phyloP scores from a whole-genome alignment of 2,329 filamentous ascomycete species.

The Zymoseptoria ardabiliae region DNA sequence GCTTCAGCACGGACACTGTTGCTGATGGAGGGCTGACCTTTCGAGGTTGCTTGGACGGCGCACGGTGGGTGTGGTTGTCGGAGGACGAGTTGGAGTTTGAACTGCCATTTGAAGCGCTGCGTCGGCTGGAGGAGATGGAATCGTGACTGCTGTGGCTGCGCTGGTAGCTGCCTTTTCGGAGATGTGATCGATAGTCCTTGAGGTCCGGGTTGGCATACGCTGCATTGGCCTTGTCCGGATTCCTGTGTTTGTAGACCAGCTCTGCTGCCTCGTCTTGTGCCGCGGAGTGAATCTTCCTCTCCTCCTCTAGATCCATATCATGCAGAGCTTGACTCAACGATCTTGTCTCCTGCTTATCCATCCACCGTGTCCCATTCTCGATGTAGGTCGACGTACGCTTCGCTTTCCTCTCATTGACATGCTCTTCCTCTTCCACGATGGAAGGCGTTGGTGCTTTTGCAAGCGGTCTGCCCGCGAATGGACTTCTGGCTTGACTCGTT shows the following conservation, averaged over 20 bases:
- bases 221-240: constrained; percentile 56
- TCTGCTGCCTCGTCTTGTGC: constrained; percentile 72
- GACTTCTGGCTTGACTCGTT: constrained; percentile 11
- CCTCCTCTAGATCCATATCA: constrained; percentile 61
- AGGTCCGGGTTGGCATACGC: constrained; percentile 29
- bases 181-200: constrained; percentile 56
- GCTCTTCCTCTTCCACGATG: constrained; percentile 1
- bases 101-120: constrained; percentile 13
- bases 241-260: constrained; percentile 68
- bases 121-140: constrained; percentile 7
- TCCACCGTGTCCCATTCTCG: constrained; percentile 67
- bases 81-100: constrained; percentile 7
- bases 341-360: constrained; percentile 70
- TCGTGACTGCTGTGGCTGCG: constrained; percentile 38
- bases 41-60: constrained; percentile 10
- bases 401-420: constrained; percentile 38
- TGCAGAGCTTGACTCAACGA: constrained; percentile 66
- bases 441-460: constrained; percentile 19
- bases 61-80: constrained; percentile 3
- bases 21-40: constrained; percentile 18
- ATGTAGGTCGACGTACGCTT: constrained; percentile 61
- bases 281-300: constrained; percentile 57
- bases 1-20: constrained; percentile 15
- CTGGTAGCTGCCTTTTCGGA: constrained; percentile 65
- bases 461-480: constrained; percentile 28